These are phyloP conservation scores for Macaranga tanarius DNA, from an alignment of 441 rosid genomes.

Conservation along the genomic window DNA sequence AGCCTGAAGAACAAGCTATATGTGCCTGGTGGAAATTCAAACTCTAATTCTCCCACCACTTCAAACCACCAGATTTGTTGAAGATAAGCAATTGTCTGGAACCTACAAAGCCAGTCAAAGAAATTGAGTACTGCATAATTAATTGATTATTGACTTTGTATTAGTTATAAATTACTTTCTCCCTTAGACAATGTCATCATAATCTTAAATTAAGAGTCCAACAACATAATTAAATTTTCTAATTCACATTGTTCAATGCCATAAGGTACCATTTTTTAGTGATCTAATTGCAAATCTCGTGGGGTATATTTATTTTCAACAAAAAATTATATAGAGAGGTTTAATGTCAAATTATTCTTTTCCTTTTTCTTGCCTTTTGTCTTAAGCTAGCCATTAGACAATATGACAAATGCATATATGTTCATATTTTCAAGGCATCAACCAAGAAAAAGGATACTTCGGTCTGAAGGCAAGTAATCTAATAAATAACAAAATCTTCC, in stretches of 20 bases:
- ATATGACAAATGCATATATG: not conserved
- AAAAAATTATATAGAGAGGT: no score
- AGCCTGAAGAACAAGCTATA: constrained; percentile 68
- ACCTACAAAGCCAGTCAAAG: constrained; percentile 37
- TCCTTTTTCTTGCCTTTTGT: not conserved
- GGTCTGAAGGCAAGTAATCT: not conserved
- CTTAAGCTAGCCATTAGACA: not conserved
- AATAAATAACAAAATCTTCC: not conserved
- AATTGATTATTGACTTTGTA: not conserved
- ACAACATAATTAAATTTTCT: no score
- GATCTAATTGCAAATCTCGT: not conserved
- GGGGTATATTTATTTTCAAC: not conserved
- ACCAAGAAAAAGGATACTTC: not conserved
- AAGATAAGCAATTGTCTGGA: constrained; percentile 67
- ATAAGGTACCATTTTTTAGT: no score
- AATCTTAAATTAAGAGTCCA: no score
- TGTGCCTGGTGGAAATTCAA: constrained; percentile 62
- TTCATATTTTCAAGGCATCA: no score
- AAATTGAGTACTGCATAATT: not conserved
- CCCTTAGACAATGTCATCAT: not conserved
- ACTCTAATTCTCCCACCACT: constrained; percentile 66
- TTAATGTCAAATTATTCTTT: no score
- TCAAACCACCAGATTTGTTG: constrained; percentile 96
- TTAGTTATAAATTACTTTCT: no score
- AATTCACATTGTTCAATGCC: no score